Conservation (phyloP, 2,329 filamentous ascomycete genomes). For the Colletotrichum salicis region DNA sequence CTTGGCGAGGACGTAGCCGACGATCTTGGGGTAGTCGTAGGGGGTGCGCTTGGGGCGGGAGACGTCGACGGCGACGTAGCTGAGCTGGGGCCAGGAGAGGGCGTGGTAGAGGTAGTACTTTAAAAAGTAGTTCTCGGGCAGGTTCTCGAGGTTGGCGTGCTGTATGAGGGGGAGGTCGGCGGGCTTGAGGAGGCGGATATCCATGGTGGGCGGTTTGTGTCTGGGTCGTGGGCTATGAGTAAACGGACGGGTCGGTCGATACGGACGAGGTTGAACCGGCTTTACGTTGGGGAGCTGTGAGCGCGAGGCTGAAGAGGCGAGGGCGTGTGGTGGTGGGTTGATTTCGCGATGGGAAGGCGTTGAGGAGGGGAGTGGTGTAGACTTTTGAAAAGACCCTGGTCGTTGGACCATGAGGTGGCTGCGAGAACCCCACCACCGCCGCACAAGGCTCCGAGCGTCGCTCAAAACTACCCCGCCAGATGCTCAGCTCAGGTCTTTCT, state of each 20-base stretch:
- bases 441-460: constrained; percentile 29
- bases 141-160: constrained; percentile 97
- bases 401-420: constrained; percentile 12
- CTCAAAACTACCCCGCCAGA: constrained; percentile 28
- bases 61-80: constrained; percentile 94
- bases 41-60: constrained; percentile 80
- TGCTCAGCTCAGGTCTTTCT: neutral
- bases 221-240: neutral
- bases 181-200: constrained; percentile 86
- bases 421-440: constrained; percentile 24
- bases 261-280: neutral
- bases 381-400: constrained; percentile 33
- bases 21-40: constrained; percentile 95
- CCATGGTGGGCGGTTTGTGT: constrained; percentile 67
- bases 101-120: constrained; percentile 99
- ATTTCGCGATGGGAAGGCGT: constrained; percentile 2
- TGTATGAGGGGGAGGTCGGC: constrained; percentile 92
- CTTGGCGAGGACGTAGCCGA: constrained; percentile 99
- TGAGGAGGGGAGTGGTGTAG: constrained; percentile 20
- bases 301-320: constrained; percentile 25
- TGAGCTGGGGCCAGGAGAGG: constrained; percentile 96
- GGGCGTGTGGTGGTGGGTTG: constrained; percentile 11
- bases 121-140: constrained; percentile 99
- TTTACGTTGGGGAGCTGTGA: neutral
- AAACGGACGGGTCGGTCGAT: neutral